Percentiles rank a stretch among this genome's conserved stretches.
These are phyloP conservation scores for Penicillium paneum DNA, from an alignment of 2,329 filamentous ascomycete genomes.

Conservation along the genomic window DNA sequence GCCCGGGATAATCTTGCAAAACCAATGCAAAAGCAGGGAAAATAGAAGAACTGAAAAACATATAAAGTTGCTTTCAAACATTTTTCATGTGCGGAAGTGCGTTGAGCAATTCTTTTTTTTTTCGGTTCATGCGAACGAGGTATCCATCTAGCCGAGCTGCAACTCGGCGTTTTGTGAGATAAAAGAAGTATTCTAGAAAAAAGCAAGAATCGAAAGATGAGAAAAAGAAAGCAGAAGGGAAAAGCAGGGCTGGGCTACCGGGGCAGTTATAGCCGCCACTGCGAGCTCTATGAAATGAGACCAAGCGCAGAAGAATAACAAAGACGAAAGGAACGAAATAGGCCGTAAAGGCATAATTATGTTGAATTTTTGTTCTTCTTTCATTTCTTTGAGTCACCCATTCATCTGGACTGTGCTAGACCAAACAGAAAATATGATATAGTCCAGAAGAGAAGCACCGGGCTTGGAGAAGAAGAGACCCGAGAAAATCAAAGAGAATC, in stretches of 20 bases:
- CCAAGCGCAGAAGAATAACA: conserved; percentile 6
- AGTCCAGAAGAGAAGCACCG: conserved; percentile 21
- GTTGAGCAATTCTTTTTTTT: not conserved
- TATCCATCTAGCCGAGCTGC: not conserved
- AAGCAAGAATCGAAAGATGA: not conserved
- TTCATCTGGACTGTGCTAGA: conserved; percentile 10
- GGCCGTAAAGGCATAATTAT: conserved; percentile 14
- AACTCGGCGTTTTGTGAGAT: not conserved
- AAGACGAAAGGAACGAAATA: conserved; percentile 1
- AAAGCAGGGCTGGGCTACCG: not conserved
- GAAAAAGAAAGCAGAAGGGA: not conserved
- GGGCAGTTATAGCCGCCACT: not conserved
- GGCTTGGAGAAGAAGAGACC: conserved; percentile 11
- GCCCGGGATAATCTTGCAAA: not conserved
- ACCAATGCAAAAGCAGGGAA: not conserved
- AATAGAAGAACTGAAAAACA: not conserved
- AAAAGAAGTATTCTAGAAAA: not conserved
- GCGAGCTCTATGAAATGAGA: conserved; percentile 15
- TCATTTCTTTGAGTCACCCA: conserved; percentile 10
- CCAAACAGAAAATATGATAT: conserved; percentile 9
- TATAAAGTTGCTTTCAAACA: not conserved
- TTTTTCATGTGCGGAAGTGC: not conserved
- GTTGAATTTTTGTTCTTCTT: conserved; percentile 24
- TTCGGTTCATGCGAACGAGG: not conserved
- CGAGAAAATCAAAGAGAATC: conserved; percentile 16